A percentile compares a stretch with the other conserved stretches of the same genome.
Evolutionary conservation across 169 alveolate species (phyloP).

Genomic region (Amoebophrya sp.): DNA sequence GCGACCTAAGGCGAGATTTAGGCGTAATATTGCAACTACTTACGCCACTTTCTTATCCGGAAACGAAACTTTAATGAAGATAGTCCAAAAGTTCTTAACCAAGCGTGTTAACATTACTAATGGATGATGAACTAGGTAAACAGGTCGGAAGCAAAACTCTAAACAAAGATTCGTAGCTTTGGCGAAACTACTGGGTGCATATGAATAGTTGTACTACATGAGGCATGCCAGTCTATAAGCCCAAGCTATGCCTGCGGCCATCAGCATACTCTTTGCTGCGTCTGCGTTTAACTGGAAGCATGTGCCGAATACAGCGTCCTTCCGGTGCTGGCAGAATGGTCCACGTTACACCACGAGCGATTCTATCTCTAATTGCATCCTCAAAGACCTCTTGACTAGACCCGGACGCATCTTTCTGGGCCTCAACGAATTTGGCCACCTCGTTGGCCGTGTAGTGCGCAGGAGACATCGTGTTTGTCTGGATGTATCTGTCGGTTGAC

Average conservation of each 20-base stretch:
- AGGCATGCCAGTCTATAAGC: too few relatives aligned
- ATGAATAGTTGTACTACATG: too few relatives aligned
- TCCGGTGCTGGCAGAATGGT: background rate
- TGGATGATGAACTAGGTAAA: too few relatives aligned
- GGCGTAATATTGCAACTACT: too few relatives aligned
- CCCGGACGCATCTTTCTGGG: background rate
- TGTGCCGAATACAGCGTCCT: background rate
- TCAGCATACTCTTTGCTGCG: background rate
- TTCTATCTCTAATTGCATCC: background rate
- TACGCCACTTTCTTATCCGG: too few relatives aligned
- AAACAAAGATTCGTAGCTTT: background rate
- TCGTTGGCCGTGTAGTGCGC: background rate
- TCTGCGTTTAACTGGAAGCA: background rate
- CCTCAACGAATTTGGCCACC: background rate
- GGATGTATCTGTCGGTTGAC: background rate
- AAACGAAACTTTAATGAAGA: too few relatives aligned
- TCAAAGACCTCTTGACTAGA: background rate
- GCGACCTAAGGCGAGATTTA: too few relatives aligned
- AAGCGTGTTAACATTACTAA: too few relatives aligned
- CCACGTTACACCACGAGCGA: background rate
- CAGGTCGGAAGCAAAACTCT: too few relatives aligned
- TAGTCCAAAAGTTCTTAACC: too few relatives aligned
- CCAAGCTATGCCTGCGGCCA: too few relatives aligned
- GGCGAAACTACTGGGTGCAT: background rate
- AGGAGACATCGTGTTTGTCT: background rate